phyloP scores from a whole-genome alignment of 2,329 filamentous ascomycete species.

The Teratosphaeriaceae sp. region DNA sequence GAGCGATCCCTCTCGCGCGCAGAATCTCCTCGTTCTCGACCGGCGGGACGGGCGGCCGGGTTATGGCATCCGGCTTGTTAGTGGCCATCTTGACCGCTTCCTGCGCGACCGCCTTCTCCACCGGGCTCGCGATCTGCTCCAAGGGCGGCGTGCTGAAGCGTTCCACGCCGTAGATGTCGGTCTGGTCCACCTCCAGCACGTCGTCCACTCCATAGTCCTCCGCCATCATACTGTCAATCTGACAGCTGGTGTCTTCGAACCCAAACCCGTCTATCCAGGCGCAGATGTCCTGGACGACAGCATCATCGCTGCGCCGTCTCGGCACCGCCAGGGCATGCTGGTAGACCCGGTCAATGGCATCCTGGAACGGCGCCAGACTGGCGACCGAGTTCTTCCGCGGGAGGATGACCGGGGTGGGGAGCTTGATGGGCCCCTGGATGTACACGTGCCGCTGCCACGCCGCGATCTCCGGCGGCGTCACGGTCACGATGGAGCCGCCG shows the following conservation, averaged over 20 bases:
- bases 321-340: slow-evolving; percentile 21
- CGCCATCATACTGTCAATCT: slow-evolving; percentile 15
- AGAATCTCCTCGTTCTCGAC: slow-evolving; percentile 22
- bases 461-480: slow-evolving; percentile 29
- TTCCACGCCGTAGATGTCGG: slow-evolving; percentile 9
- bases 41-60: slow-evolving; percentile 14
- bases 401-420: slow-evolving; percentile 29
- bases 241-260: slow-evolving; percentile 24
- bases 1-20: slow-evolving; percentile 22
- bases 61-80: slow-evolving; percentile 3
- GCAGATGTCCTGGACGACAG: slow-evolving; percentile 34
- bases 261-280: slow-evolving; percentile 37
- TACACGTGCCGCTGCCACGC: slow-evolving; percentile 32
- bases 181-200: slow-evolving; percentile 11
- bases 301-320: slow-evolving; percentile 29
- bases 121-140: slow-evolving; percentile 14
- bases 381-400: slow-evolving; percentile 36
- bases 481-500: slow-evolving; percentile 29
- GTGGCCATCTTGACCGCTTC: slow-evolving; percentile 15
- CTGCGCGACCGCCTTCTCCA: slow-evolving; percentile 21
- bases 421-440: slow-evolving; percentile 36
- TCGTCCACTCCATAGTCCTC: slow-evolving; percentile 10
- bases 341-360: slow-evolving; percentile 26
- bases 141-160: slow-evolving; percentile 20
- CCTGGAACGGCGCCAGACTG: slow-evolving; percentile 33